Evolutionary conservation across 2,329 filamentous ascomycete species (phyloP).

Genomic region (Ophiocordyceps sinensis): DNA sequence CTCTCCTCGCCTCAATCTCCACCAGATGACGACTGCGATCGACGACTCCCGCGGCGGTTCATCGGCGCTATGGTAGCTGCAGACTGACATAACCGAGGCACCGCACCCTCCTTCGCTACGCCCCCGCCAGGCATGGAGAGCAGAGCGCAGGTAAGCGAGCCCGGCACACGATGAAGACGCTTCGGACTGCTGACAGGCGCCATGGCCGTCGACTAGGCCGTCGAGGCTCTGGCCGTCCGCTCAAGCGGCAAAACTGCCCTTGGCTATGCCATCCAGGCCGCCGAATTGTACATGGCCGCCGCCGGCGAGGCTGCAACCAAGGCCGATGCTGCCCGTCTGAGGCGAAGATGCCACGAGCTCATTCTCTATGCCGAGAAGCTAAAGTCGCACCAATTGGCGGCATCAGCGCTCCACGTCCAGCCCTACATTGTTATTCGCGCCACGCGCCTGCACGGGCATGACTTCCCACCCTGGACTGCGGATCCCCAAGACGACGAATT

Average conservation of each 20-base stretch:
- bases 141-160: conserved; percentile 18
- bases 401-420: not conserved
- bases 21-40: not conserved
- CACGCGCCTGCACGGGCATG: conserved; percentile 66
- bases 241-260: conserved; percentile 44
- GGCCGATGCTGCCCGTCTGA: conserved; percentile 52
- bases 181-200: conserved; percentile 2
- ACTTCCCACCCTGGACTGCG: conserved; percentile 74
- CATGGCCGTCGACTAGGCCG: conserved; percentile 22
- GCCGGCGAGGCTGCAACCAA: conserved; percentile 44
- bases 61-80: not conserved
- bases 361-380: conserved; percentile 62
- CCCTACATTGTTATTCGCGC: conserved; percentile 48
- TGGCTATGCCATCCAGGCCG: conserved; percentile 58
- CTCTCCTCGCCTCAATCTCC: no score
- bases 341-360: conserved; percentile 53
- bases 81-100: not conserved
- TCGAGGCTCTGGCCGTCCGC: conserved; percentile 21
- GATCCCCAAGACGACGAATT: conserved; percentile 51
- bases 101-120: not conserved
- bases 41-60: not conserved
- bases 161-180: not conserved
- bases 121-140: conserved; percentile 18
- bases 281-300: conserved; percentile 71
- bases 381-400: conserved; percentile 30